Evolutionary conservation across 345 rosid species (phyloP).

Genomic region (Erysimum cheiranthoides): DNA sequence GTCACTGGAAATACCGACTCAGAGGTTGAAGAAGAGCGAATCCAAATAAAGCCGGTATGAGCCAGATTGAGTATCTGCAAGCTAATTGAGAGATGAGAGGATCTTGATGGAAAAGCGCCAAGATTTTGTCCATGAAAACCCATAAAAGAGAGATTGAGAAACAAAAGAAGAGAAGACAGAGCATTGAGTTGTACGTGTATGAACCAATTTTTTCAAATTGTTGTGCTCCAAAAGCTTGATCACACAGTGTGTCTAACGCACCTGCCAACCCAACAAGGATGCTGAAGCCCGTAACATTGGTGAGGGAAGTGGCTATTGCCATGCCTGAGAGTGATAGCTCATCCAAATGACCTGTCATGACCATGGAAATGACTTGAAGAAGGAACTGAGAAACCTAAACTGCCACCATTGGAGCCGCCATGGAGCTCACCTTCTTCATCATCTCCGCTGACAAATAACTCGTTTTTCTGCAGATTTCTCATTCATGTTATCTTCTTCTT

Average conservation of each 20-base stretch:
- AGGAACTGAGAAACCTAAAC: slow-evolving; percentile 23
- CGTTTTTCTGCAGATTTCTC: too few species aligned
- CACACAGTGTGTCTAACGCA: slow-evolving; percentile 44
- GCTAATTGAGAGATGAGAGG: too few species aligned
- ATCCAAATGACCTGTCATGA: slow-evolving; percentile 21
- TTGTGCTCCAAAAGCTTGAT: slow-evolving; percentile 68
- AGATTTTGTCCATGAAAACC: slow-evolving; percentile 54
- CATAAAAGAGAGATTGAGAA: slow-evolving; percentile 49
- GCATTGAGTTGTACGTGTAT: slow-evolving; percentile 49
- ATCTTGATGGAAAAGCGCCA: slow-evolving; percentile 49
- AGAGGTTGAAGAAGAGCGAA: too few species aligned
- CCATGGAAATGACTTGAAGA: slow-evolving; percentile 25
- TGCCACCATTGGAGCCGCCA: slow-evolving; percentile 41
- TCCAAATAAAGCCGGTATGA: too few species aligned
- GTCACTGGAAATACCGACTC: too few species aligned
- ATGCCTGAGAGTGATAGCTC: slow-evolving; percentile 35
- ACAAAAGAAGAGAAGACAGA: slow-evolving; percentile 45
- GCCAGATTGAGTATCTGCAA: too few species aligned
- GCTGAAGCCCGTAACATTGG: slow-evolving; percentile 42
- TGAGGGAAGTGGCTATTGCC: slow-evolving; percentile 42
- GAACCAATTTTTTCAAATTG: slow-evolving; percentile 52
- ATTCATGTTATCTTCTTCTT: too few species aligned
- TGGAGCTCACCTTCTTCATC: too few species aligned
- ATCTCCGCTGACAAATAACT: too few species aligned
- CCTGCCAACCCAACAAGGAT: slow-evolving; percentile 51